Base-by-base conservation (phyloP, 306 rosid species). In the Cucurbita maxima region DNA sequence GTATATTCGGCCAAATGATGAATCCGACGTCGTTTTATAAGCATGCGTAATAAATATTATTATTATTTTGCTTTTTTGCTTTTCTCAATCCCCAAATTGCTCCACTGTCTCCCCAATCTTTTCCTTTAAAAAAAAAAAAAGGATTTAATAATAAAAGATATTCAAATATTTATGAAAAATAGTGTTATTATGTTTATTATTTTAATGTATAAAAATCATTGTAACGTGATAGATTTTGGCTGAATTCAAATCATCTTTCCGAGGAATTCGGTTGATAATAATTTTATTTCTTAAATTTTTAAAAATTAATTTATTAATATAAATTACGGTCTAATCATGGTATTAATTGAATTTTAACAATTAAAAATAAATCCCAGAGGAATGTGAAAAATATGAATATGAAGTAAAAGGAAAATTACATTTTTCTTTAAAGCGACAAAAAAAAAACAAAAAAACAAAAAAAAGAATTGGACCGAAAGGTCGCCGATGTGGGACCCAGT, bases 1-100 rank as follows among this genome's bases (percentile, higher is more conserved):
- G 76, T 79, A 75, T 84, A 69, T 77, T 83, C 79, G 78, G 58
- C 82, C 68, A 75, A 73, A 56, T 25, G 12, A 69, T 48, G 4
- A 7, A 69, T 50, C 7, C 74, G 73, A 25, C 45, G 74, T 69
- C 74, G 58, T 69, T 69, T 69, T 6, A 1, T 68, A 22, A 45
- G 18, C 54, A 68, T 48, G 74, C 57, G 53, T 69, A 58, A 56
- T 58, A 57, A 57, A 25, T 58, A 13, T 67, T n/a, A 64, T 10
- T 64, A 18, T 8, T 9, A 11, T 4, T n/a, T 16, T 19, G 0
- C 4, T 10, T 61, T 14, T 41, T 64, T 44, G 19, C 41, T 68
- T 69, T 69, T 2, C 40, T 48, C 74, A 50, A 48, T 30, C 58
- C 58, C 74, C 5, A 69, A 14, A 69, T 69, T 69, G 74, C 74